phyloP scores from a whole-genome alignment of 129 eudicot species.

The Silybum marianum region DNA sequence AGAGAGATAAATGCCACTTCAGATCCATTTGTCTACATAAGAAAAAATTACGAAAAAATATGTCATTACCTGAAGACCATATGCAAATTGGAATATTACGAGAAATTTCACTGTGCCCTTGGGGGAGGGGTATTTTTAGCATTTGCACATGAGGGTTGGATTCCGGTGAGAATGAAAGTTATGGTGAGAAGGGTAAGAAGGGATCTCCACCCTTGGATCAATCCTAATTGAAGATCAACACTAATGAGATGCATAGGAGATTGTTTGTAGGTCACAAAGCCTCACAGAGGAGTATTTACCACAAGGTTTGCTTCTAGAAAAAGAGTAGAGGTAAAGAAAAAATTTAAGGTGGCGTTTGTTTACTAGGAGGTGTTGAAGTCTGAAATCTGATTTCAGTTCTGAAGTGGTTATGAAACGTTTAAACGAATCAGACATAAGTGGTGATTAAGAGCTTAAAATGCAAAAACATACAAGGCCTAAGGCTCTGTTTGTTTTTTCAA shows the following conservation, averaged over 20 bases:
- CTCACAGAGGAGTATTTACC: background rate
- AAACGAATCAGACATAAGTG: no score
- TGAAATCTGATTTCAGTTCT: no score
- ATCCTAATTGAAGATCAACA: no score
- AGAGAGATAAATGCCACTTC: constrained; percentile 81
- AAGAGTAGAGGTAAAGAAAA: background rate
- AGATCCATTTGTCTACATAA: constrained; percentile 62
- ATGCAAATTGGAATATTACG: background rate
- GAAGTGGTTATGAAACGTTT: no score
- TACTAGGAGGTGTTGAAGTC: no score
- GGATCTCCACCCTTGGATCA: no score
- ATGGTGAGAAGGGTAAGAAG: no score
- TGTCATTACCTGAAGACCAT: constrained; percentile 12
- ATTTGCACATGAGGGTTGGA: background rate
- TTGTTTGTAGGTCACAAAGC: background rate
- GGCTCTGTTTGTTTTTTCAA: no score
- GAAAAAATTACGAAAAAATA: background rate
- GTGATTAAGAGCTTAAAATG: no score
- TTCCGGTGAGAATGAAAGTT: no score
- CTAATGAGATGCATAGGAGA: background rate
- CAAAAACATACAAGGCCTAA: no score
- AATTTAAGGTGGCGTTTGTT: no score
- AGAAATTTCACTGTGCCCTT: background rate
- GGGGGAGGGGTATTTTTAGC: background rate
- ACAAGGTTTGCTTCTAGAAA: background rate